Evolutionary conservation across 2,329 filamentous ascomycete species (phyloP).

Genomic region (Apiospora saccharicola): DNA sequence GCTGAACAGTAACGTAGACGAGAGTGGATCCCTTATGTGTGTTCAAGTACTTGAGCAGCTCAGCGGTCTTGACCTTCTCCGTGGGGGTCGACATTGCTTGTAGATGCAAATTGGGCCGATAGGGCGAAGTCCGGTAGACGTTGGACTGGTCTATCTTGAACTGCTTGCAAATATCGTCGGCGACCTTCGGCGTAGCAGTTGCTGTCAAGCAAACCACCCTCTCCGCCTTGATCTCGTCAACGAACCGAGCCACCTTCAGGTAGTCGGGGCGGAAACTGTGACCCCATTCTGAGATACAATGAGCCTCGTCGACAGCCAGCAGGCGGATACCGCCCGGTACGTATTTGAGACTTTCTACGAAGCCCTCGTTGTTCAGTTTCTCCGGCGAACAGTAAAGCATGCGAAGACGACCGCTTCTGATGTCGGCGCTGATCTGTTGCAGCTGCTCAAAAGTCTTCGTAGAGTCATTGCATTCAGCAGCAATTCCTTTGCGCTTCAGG

Average conservation of each 20-base stretch:
- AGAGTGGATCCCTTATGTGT: constrained; percentile 62
- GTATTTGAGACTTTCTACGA: constrained; percentile 61
- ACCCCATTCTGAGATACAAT: constrained; percentile 62
- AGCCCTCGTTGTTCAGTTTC: constrained; percentile 66
- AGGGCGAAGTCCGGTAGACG: constrained; percentile 66
- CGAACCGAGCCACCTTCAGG: constrained; percentile 59
- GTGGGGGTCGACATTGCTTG: constrained; percentile 53
- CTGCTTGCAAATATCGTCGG: constrained; percentile 59
- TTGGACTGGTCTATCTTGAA: constrained; percentile 58
- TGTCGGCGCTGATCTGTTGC: constrained; percentile 44
- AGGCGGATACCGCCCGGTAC: constrained; percentile 63
- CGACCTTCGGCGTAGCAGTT: constrained; percentile 64
- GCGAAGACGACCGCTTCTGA: constrained; percentile 56
- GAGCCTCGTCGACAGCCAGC: constrained; percentile 65
- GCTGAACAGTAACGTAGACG: constrained; percentile 67
- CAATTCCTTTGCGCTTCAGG: constrained; percentile 55
- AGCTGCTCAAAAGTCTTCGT: constrained; percentile 59
- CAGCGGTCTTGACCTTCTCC: constrained; percentile 54
- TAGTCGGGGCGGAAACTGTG: constrained; percentile 41
- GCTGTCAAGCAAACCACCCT: constrained; percentile 67
- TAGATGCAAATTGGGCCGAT: constrained; percentile 64
- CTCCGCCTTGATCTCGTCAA: constrained; percentile 62
- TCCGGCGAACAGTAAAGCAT: constrained; percentile 67
- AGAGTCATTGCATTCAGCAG: constrained; percentile 64
- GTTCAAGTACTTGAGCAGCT: constrained; percentile 56